Evolutionary conservation across 2,329 filamentous ascomycete genomes (phyloP), one percentile per base, ranked within the genome.

Genomic region (Lasiodiplodia sp.): DNA sequence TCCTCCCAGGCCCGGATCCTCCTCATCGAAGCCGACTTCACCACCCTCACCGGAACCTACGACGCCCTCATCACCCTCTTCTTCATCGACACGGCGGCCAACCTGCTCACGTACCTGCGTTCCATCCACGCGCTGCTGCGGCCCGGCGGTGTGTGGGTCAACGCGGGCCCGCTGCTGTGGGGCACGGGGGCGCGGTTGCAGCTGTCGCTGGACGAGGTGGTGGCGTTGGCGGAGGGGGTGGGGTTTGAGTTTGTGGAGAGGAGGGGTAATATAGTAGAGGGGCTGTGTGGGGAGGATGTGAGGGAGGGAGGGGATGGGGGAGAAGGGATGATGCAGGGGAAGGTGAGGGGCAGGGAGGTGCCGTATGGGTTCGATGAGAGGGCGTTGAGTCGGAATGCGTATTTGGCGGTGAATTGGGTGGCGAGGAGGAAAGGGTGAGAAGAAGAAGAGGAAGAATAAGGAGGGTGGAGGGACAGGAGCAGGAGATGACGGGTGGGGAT

Each of bases 81-180:
- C 76, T 88, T 89, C 76, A 88, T 89, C 71, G 87, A 89, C 72
- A 89, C 87, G 0, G 87, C 87, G 0, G 81, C 86, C 0, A 88
- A 88, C 66, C 74, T 88, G 1, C 80, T 87, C 73, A 77, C 73
- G 0, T 89, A 88, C 69, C 78, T 88, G 6, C 85, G 88, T 44
- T 87, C 82, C 0, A 88, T 88, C 53, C 79, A 84, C 62, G 74
- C 74, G 0, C 72, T 86, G 0, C 78, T 89, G 2, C 81, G 78
- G 53, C 73, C 75, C 0, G 86, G 85, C 0, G 87, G 86, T 0
- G 74, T 79, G 44, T 88, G 87, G 87, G 75, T 88, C 28, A 89
- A 88, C 62, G 80, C 88, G 0, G 87, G 86, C 0, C 87, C 87
- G 0, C 71, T 88, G 10, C 75, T 88, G 0, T 88, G 88, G 53